These are phyloP conservation scores for Boletus reticuloceps DNA, from an alignment of 768 basidiomycete species.

Conservation along the genomic window DNA sequence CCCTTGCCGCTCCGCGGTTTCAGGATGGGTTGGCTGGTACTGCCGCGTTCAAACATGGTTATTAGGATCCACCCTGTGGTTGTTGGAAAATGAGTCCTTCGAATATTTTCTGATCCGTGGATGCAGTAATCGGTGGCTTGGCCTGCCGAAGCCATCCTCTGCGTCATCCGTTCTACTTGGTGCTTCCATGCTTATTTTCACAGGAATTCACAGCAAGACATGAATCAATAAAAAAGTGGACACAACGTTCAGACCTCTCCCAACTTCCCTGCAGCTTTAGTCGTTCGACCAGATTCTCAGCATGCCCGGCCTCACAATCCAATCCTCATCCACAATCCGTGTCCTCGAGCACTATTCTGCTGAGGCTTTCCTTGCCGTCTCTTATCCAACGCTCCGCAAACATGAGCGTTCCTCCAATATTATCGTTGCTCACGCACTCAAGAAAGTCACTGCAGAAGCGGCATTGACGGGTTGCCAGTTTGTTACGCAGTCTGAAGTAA, in stretches of 20 bases:
- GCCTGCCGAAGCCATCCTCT: conserved; percentile 13
- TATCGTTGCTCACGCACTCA: conserved; percentile 50
- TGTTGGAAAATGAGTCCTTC: neutral
- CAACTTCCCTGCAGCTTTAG: neutral
- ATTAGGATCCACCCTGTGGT: conserved; percentile 21
- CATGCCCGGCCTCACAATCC: conserved; percentile 33
- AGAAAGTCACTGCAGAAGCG: conserved; percentile 37
- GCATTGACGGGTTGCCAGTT: conserved; percentile 38
- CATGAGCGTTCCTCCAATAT: conserved; percentile 52
- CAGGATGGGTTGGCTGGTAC: neutral
- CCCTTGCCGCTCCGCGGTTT: neutral
- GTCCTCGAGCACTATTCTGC: conserved; percentile 41
- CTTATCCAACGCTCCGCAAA: conserved; percentile 40
- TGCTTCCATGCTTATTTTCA: conserved; percentile 14
- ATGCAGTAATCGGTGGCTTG: neutral
- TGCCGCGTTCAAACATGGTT: conserved; percentile 1
- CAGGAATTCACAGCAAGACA: conserved; percentile 22
- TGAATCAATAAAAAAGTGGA: conserved; percentile 8
- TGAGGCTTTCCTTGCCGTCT: conserved; percentile 38
- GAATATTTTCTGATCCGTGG: neutral
- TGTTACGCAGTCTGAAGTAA: conserved; percentile 33
- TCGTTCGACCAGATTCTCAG: neutral
- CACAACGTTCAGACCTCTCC: neutral
- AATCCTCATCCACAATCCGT: conserved; percentile 17
- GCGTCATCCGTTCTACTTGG: neutral